These are phyloP conservation scores for Blastocladiella emersonii DNA, from an alignment of 371 early-diverging fungal species.

Conservation along the genomic window DNA sequence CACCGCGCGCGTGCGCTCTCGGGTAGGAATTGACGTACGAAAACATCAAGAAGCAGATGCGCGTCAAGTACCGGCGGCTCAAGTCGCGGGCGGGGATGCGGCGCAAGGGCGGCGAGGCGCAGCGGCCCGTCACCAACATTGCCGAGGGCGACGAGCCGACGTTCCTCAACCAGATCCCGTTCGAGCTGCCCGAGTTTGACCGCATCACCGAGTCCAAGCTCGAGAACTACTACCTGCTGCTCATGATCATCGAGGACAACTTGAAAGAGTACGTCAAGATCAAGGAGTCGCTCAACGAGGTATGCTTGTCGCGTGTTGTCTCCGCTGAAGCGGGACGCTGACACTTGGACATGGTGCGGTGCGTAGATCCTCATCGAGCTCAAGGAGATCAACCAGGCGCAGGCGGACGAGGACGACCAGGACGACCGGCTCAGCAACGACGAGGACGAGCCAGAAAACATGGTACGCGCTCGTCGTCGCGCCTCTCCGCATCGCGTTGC, in stretches of 20 bases:
- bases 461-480: no score
- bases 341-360: no score
- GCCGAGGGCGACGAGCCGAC: slow-evolving; percentile 8
- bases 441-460: background rate
- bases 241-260: slow-evolving; percentile 23
- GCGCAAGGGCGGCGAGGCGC: background rate
- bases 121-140: background rate
- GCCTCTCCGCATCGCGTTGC: no score
- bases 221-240: slow-evolving; percentile 20
- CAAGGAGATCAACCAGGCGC: background rate
- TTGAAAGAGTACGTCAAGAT: slow-evolving; percentile 15
- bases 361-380: background rate
- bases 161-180: slow-evolving; percentile 22
- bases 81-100: slow-evolving; percentile 6
- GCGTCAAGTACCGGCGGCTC: slow-evolving; percentile 13
- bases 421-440: background rate
- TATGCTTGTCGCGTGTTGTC: background rate
- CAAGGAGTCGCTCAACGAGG: slow-evolving; percentile 18
- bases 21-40: slow-evolving; percentile 19
- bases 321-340: background rate
- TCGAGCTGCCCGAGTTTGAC: slow-evolving; percentile 24
- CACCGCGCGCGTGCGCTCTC: background rate
- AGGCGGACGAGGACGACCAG: background rate
- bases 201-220: slow-evolving; percentile 19
- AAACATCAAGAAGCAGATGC: slow-evolving; percentile 13